Evolutionary conservation across 2,329 filamentous ascomycete species (phyloP), one percentile per base, ranked within the genome.

Genomic region (Ophiostoma ulmi): DNA sequence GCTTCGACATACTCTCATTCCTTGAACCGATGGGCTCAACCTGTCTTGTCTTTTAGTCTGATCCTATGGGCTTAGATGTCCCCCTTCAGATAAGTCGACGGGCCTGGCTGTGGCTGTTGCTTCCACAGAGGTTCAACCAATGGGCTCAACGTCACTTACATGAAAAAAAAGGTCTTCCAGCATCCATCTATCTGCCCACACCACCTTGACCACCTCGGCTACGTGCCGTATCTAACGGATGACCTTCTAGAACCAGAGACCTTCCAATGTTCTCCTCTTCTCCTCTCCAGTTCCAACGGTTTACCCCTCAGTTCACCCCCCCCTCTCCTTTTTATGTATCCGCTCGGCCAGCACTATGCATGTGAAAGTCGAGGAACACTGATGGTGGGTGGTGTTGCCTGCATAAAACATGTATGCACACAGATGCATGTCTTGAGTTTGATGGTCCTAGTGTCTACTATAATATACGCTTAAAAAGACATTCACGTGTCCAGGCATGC

Each of bases 291-390:
- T 2, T 48, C 17, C 44, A 48, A 48, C 44, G 5, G 44, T 20
- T 48, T 39, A 6, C 44, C 44, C 44, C 44, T 48, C 44, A 48
- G 44, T n/a, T 20, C 17, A 48, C 17, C 44, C 14, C 44, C 52
- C 26, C 52, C 4, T n/a, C 52, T 17, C 26, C 52, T 58, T 10
- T 22, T 31, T 10, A 58, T 3, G 7, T 17, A 58, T 31, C 52
- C n/a, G 52, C 52, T 26, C n/a, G 52, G 48, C 52, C n/a, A 26
- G n/a, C 22, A 3, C 52, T 17, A 20, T 58, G 52, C 52, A 58
- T 58, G 52, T 58, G 52, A 58, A 58, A 58, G n/a, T 58, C 52
- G 52, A 22, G n/a, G 52, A 26, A 58, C 52, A 58, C 52, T 20
- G 41, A 20, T 20, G 17, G 17, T 20, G 17, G 44, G 44, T 48